Conservation (phyloP, 2,329 filamentous ascomycete genomes). For the Fusarium irregulare region DNA sequence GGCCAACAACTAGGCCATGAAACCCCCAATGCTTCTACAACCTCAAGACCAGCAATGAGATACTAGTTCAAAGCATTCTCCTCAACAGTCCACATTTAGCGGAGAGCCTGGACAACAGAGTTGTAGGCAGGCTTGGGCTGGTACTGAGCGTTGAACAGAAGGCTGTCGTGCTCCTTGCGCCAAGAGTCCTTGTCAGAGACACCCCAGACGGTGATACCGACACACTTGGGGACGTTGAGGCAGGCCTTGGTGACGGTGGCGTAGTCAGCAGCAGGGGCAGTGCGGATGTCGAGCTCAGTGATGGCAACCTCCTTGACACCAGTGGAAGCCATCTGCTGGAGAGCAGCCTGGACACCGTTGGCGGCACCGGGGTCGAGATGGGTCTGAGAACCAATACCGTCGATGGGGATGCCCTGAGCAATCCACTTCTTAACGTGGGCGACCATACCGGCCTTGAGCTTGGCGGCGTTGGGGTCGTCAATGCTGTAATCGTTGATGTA, state of each 20-base stretch:
- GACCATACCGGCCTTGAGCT: constrained; percentile 67
- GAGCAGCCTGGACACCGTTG: constrained; percentile 58
- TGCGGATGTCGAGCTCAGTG: constrained; percentile 75
- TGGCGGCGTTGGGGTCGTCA: constrained; percentile 68
- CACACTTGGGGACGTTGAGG: constrained; percentile 67
- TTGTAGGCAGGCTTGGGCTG: constrained; percentile 64
- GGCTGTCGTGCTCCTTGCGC: constrained; percentile 56
- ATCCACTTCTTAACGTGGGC: constrained; percentile 72
- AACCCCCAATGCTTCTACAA: neutral
- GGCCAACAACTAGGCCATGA: neutral
- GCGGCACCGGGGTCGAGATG: constrained; percentile 56
- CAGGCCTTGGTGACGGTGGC: constrained; percentile 69
- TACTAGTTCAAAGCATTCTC: neutral
- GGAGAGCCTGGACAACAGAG: constrained; percentile 45
- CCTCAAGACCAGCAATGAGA: constrained; percentile 1
- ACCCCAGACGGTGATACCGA: constrained; percentile 74
- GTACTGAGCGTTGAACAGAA: constrained; percentile 65
- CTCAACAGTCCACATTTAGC: neutral
- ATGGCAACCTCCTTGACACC: constrained; percentile 69
- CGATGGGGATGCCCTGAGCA: constrained; percentile 62
- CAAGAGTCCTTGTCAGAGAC: constrained; percentile 55
- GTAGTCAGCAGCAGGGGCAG: constrained; percentile 68
- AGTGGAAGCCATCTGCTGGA: constrained; percentile 63
- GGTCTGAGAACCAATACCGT: constrained; percentile 68
- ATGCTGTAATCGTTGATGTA: constrained; percentile 84